Evolutionary conservation across 352 stramenopile genomes (phyloP).

Genomic region (Pilasporangium apinafurcum): DNA sequence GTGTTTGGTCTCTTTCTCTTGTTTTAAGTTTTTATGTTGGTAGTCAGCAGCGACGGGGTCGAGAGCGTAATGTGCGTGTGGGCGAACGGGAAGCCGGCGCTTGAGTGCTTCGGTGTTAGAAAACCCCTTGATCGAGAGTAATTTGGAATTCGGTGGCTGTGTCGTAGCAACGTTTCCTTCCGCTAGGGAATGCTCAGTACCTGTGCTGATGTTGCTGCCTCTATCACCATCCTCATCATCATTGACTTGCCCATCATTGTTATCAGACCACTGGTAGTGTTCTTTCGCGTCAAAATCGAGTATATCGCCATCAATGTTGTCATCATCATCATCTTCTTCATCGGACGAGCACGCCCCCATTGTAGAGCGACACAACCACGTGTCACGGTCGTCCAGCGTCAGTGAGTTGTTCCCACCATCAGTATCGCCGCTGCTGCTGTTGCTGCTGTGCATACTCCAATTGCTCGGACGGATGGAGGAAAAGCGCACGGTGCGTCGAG

Average conservation of each 20-base stretch:
- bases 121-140: slow-evolving; percentile 8
- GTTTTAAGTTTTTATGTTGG: no score
- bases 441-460: no score
- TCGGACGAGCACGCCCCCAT: slow-evolving; percentile 26
- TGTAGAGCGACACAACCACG: slow-evolving; percentile 52
- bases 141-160: neutral
- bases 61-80: no score
- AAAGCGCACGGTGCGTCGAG: no score
- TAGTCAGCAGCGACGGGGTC: neutral
- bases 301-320: neutral
- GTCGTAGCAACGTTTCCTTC: neutral
- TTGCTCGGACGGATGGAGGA: no score
- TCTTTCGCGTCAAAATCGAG: no score
- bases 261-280: neutral
- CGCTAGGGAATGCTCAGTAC: no score
- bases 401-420: no score
- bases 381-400: no score
- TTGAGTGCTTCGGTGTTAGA: slow-evolving; percentile 13
- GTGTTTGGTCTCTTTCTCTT: no score
- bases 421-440: no score
- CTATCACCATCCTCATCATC: neutral
- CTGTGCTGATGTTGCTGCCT: neutral
- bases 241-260: neutral
- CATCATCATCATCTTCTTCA: slow-evolving; percentile 17
- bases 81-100: slow-evolving; percentile 2